Evolutionary conservation across 225 moss, liverwort and hornwort genomes (phyloP).

Genomic region (Thuidium tamariscinum): DNA sequence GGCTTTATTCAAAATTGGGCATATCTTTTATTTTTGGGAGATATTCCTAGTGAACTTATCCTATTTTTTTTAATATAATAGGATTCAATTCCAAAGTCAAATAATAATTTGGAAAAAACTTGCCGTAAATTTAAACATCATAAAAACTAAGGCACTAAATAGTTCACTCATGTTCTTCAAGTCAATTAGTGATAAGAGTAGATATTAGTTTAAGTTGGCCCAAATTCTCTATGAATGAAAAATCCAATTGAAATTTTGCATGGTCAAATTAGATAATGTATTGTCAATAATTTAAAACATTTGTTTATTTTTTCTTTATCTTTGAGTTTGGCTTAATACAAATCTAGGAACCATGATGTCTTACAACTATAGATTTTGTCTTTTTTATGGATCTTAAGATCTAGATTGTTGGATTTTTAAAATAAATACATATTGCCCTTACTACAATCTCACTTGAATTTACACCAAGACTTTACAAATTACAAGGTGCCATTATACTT

Average conservation of each 20-base stretch:
- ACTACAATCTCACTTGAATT: too few relatives aligned
- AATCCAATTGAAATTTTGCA: neutral
- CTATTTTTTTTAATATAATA: neutral
- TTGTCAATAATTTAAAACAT: accelerated
- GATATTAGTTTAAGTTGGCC: neutral
- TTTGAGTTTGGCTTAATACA: neutral
- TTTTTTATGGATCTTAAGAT: too few relatives aligned
- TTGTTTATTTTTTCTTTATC: neutral
- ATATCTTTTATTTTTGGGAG: neutral
- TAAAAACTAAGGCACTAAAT: neutral
- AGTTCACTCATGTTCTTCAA: neutral
- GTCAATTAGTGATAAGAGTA: neutral
- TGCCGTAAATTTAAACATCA: neutral
- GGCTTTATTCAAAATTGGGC: neutral
- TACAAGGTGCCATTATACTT: too few relatives aligned
- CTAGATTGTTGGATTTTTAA: neutral
- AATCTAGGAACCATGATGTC: accelerated
- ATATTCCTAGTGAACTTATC: accelerated
- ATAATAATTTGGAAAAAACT: neutral
- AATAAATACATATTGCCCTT: neutral
- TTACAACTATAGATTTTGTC: too few relatives aligned
- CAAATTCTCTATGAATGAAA: neutral
- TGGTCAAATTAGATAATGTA: neutral
- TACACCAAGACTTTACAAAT: too few relatives aligned
- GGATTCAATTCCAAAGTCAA: neutral